Evolutionary conservation across 1,139 yeast genomes (phyloP).

Genomic region (Yamadazyma jaroonii): DNA sequence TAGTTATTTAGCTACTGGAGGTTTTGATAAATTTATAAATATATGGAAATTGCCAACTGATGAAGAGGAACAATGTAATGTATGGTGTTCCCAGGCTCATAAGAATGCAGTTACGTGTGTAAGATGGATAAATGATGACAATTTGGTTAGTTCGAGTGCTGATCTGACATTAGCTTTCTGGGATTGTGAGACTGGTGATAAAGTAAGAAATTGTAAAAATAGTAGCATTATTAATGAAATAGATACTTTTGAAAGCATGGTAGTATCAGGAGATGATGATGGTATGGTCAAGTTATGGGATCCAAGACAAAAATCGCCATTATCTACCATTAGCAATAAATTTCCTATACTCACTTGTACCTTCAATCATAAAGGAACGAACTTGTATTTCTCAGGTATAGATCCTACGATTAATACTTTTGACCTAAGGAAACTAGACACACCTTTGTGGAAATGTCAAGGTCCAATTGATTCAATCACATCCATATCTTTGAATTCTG

Average conservation of each 20-base stretch:
- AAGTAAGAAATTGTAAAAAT: slow-evolving; percentile 46
- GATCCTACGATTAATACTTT: slow-evolving; percentile 61
- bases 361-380: slow-evolving; percentile 32
- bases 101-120: slow-evolving; percentile 51
- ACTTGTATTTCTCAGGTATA: slow-evolving; percentile 60
- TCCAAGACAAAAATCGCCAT: slow-evolving; percentile 46
- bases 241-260: slow-evolving; percentile 24
- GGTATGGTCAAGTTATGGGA: slow-evolving; percentile 67
- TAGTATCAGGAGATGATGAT: slow-evolving; percentile 64
- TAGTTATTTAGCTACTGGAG: slow-evolving; percentile 47
- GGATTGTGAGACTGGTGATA: slow-evolving; percentile 55
- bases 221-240: slow-evolving; percentile 49
- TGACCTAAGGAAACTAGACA: slow-evolving; percentile 44
- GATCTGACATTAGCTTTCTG: slow-evolving; percentile 52
- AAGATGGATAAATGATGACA: slow-evolving; percentile 42
- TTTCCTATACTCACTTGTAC: slow-evolving; percentile 62
- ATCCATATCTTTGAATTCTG: slow-evolving; percentile 47
- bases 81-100: slow-evolving; percentile 44
- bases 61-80: slow-evolving; percentile 26
- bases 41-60: slow-evolving; percentile 44
- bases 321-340: slow-evolving; percentile 36
- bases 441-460: slow-evolving; percentile 45
- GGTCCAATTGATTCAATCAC: slow-evolving; percentile 54
- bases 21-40: slow-evolving; percentile 45
- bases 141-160: slow-evolving; percentile 46